Base-by-base conservation (phyloP, 2,329 filamentous ascomycete genomes). In the Lecanosticta acicola region DNA sequence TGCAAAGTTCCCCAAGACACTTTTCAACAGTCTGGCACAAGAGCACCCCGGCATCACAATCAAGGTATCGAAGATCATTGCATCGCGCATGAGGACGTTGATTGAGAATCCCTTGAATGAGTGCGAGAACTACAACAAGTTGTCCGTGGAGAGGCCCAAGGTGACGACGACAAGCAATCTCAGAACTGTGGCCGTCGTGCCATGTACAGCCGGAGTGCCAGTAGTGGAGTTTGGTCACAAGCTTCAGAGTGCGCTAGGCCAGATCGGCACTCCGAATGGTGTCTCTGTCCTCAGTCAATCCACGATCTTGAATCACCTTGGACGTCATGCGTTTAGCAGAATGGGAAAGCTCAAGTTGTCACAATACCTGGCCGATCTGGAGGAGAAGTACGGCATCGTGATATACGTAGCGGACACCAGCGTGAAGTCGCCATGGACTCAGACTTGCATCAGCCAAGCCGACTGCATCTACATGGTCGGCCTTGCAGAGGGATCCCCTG, bases 41-140 rank as follows among this genome's bases (percentile, higher is more conserved):
- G 93, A 98, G 62, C 93, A 98, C 61, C 93, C 93, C 3, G 94
- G 89, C 35, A 98, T 98, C 61, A 97, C 93, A 0, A 97, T 98
- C 66, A 96, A 97, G 67, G 94, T 98, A 20, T 97, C 93, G 1
- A 98, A 97, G 67, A 93, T 98, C 57, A 96, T 98, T 59, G 93
- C 93, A 0, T 89, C 90, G 29, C 82, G 93, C 2, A 97, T 98
- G 93, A 78, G 91, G 50, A 80, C 87, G 34, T 70, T 96, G 32
- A 80, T 97, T 16, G 88, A 97, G 57, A 84, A 90, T 58, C 86
- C 88, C 1, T 70, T 87, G 13, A 72, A 76, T 3, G 71, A 71
- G n/a, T 71, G 74, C 10, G 69, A 71, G 17, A 52, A 49, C 20
- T 62, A 65, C 39, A 62, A 59, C 43, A 64, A 61, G 40, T 65